Evolutionary conservation across 2,329 filamentous ascomycete species (phyloP).

Genomic region (Sporothrix curviconia): DNA sequence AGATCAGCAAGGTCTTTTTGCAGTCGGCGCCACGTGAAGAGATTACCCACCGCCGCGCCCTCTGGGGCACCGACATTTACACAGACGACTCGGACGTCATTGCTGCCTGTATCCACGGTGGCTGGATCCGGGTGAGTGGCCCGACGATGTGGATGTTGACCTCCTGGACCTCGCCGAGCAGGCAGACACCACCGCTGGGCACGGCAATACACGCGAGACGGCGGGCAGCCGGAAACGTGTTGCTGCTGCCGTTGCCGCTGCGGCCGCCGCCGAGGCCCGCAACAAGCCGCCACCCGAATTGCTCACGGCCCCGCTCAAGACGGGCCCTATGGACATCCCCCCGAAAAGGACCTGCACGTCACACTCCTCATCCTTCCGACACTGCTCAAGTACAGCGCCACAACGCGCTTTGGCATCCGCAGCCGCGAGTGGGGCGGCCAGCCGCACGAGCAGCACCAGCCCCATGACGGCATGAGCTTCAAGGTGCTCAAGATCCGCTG

Average conservation of each 20-base stretch:
- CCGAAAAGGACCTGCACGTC: slow-evolving; percentile 75
- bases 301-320: slow-evolving; percentile 47
- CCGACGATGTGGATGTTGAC: slow-evolving; percentile 64
- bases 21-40: slow-evolving; percentile 65
- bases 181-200: slow-evolving; percentile 23
- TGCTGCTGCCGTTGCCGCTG: slow-evolving; percentile 23
- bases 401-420: slow-evolving; percentile 71
- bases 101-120: slow-evolving; percentile 85
- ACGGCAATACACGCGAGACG: too few species aligned
- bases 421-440: slow-evolving; percentile 66
- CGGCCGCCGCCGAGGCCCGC: slow-evolving; percentile 12
- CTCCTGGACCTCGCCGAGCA: slow-evolving; percentile 53
- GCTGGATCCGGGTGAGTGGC: slow-evolving; percentile 90
- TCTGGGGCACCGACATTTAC: slow-evolving; percentile 94
- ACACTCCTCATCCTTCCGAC: slow-evolving; percentile 77
- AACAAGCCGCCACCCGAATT: slow-evolving; percentile 31
- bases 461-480: slow-evolving; percentile 83
- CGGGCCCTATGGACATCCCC: slow-evolving; percentile 59
- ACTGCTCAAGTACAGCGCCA: slow-evolving; percentile 68
- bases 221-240: slow-evolving; percentile 23
- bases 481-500: slow-evolving; percentile 76
- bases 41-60: slow-evolving; percentile 68
- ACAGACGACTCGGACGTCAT: slow-evolving; percentile 93
- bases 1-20: slow-evolving; percentile 75
- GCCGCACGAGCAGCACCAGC: slow-evolving; percentile 18